Percentiles rank a stretch among this genome's conserved stretches.
phyloP scores from a whole-genome alignment of 2,329 filamentous ascomycete genomes.

The Microdochium bolleyi region DNA sequence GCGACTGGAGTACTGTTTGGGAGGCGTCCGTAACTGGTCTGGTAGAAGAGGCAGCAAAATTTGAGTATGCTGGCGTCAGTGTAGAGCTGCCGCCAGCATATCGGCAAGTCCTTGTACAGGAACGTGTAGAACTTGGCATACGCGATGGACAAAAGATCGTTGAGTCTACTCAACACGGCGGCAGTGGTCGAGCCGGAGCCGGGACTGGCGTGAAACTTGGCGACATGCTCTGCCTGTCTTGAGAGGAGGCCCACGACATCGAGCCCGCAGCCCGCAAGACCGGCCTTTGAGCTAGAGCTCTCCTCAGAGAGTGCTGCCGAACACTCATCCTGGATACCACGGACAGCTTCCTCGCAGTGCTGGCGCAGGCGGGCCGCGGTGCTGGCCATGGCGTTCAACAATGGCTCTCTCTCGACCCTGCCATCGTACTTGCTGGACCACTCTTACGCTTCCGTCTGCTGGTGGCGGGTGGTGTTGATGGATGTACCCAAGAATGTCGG shows the following conservation, averaged over 20 bases:
- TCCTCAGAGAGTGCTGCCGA: conserved; percentile 5
- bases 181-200: conserved; percentile 1
- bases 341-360: conserved; percentile 10
- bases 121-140: conserved; percentile 64
- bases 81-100: conserved; percentile 63
- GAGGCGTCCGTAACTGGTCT: conserved; percentile 3
- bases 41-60: conserved; percentile 32
- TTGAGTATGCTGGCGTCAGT: conserved; percentile 62
- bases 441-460: too few relatives aligned
- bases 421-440: too few relatives aligned
- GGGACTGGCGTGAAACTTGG: conserved; percentile 4
- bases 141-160: conserved; percentile 50
- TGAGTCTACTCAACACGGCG: conserved; percentile 33
- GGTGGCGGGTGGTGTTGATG: too few relatives aligned
- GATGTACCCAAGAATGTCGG: too few relatives aligned
- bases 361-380: background rate
- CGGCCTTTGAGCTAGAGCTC: background rate
- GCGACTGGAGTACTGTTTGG: background rate
- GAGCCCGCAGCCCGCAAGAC: conserved; percentile 12
- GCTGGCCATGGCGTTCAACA: background rate
- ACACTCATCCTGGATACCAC: conserved; percentile 13
- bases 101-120: conserved; percentile 57
- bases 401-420: too few relatives aligned
- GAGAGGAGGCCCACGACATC: conserved; percentile 16
- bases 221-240: conserved; percentile 10